phyloP scores from a whole-genome alignment of 2,329 filamentous ascomycete genomes.

The Venturia aucupariae region DNA sequence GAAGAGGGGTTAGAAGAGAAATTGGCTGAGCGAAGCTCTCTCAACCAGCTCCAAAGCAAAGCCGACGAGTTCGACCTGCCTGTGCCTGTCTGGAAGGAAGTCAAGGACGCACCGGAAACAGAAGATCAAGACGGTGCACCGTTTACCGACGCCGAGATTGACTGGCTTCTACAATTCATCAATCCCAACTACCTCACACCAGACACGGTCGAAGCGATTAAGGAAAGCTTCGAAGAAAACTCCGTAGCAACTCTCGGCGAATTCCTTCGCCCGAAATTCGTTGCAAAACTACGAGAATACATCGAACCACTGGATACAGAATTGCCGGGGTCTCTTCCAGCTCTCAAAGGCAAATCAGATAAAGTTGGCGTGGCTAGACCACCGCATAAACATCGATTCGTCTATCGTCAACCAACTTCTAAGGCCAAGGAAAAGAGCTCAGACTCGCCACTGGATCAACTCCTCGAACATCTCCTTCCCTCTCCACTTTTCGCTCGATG shows the following conservation, averaged over 20 bases:
- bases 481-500: constrained; percentile 82
- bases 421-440: constrained; percentile 35
- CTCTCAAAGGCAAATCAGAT: constrained; percentile 32
- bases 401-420: constrained; percentile 59
- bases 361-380: constrained; percentile 62
- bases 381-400: constrained; percentile 89
- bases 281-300: constrained; percentile 59
- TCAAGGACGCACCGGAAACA: constrained; percentile 19
- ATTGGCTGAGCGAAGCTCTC: constrained; percentile 77
- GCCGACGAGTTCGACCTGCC: constrained; percentile 84
- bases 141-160: constrained; percentile 70
- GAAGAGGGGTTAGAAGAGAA: constrained; percentile 81
- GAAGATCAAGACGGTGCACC: constrained; percentile 44
- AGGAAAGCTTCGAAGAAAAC: constrained; percentile 69
- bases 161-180: constrained; percentile 86
- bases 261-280: constrained; percentile 72
- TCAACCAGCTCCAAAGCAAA: constrained; percentile 84
- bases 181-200: constrained; percentile 85
- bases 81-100: constrained; percentile 47
- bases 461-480: constrained; percentile 74
- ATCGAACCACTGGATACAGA: constrained; percentile 41
- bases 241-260: constrained; percentile 75
- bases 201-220: constrained; percentile 76
- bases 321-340: constrained; percentile 23
- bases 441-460: constrained; percentile 52